phyloP scores from a whole-genome alignment of 2,329 filamentous ascomycete species.

The Aureobasidium sp. region DNA sequence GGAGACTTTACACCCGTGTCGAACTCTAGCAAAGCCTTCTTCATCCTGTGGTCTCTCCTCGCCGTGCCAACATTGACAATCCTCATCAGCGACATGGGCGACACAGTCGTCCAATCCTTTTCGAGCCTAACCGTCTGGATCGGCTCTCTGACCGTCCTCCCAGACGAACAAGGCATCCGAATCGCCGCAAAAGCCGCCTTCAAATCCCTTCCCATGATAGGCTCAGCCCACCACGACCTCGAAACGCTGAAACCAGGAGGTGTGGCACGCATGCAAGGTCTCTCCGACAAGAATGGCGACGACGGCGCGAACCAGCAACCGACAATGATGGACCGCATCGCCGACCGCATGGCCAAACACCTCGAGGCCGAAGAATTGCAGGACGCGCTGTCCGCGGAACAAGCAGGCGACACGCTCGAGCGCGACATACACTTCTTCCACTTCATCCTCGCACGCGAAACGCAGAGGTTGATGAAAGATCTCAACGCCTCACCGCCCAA shows the following conservation, averaged over 20 bases:
- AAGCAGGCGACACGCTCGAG: constrained; percentile 37
- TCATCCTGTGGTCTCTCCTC: constrained; percentile 51
- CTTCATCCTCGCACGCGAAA: constrained; percentile 40
- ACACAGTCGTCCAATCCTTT: constrained; percentile 49
- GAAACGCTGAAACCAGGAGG: constrained; percentile 19
- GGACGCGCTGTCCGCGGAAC: constrained; percentile 35
- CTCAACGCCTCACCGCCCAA: constrained; percentile 32
- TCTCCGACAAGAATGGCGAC: neutral
- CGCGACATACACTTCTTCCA: constrained; percentile 48
- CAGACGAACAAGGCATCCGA: constrained; percentile 39
- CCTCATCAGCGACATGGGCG: constrained; percentile 48
- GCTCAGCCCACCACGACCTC: constrained; percentile 18
- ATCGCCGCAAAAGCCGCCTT: constrained; percentile 27
- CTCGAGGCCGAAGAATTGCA: constrained; percentile 38
- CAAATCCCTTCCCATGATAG: constrained; percentile 19
- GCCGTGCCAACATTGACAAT: constrained; percentile 50
- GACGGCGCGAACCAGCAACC: constrained; percentile 8
- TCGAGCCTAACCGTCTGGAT: constrained; percentile 50
- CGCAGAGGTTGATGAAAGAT: constrained; percentile 38
- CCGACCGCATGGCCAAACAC: constrained; percentile 32
- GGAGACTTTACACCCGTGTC: constrained; percentile 42
- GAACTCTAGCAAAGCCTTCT: constrained; percentile 49
- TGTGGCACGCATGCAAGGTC: neutral
- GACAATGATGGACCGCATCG: constrained; percentile 19
- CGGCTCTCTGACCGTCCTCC: constrained; percentile 49